Percentiles rank a stretch among this genome's conserved stretches.
Evolutionary conservation across 2,329 filamentous ascomycete genomes (phyloP).

Genomic region (Thermothelomyces thermophilus): DNA sequence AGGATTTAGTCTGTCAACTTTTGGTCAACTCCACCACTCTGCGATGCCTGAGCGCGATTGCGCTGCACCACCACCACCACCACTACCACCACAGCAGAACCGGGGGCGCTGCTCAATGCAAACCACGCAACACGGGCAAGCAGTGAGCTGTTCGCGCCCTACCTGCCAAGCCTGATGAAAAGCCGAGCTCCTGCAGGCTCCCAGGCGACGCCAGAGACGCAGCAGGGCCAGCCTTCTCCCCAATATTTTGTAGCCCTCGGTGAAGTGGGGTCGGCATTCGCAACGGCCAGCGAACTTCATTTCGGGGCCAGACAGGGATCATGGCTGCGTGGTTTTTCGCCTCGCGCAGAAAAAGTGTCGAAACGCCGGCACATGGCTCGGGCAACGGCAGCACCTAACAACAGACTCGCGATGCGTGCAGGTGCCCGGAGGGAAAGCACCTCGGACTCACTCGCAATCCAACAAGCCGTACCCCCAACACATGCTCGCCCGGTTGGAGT

Average conservation of each 20-base stretch:
- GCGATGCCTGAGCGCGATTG: too few species aligned
- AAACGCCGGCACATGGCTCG: not conserved
- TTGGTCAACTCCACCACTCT: too few species aligned
- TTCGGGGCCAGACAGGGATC: constrained; percentile 7
- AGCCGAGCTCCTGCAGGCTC: too few species aligned
- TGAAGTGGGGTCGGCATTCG: constrained; percentile 6
- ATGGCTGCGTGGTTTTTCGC: not conserved
- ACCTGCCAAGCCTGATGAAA: not conserved
- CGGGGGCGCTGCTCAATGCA: too few species aligned
- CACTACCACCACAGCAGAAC: too few species aligned
- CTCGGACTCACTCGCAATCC: not conserved
- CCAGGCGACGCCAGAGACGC: not conserved
- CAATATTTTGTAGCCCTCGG: not conserved
- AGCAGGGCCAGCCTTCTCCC: not conserved
- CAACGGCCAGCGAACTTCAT: not conserved
- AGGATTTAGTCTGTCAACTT: too few species aligned
- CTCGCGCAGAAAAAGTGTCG: not conserved
- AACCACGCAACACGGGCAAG: too few species aligned
- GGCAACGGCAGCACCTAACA: not conserved
- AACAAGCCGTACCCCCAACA: not conserved
- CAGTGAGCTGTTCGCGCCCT: too few species aligned
- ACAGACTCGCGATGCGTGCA: not conserved
- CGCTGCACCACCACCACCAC: too few species aligned
- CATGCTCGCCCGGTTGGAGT: not conserved
- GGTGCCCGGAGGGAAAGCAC: not conserved